Evolutionary conservation across 768 basidiomycete genomes (phyloP).

Genomic region (Wakefieldia striispora): DNA sequence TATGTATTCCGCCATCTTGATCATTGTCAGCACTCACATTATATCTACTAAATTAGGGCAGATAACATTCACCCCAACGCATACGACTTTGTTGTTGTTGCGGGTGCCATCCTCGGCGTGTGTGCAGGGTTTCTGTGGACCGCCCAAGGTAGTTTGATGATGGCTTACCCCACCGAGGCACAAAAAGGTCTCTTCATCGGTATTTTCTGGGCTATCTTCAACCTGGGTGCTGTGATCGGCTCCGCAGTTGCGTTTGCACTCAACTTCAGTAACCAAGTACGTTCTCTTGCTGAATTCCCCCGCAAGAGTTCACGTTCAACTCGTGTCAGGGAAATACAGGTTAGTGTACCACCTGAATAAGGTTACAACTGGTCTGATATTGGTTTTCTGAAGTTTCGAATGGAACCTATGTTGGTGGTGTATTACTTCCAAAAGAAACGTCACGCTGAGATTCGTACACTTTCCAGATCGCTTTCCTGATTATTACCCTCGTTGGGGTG

Average conservation of each 20-base stretch:
- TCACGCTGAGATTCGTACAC: neutral
- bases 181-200: constrained; percentile 78
- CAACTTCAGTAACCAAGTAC: constrained; percentile 62
- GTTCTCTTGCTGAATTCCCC: constrained; percentile 14
- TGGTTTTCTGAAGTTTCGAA: constrained; percentile 49
- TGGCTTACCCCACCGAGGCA: constrained; percentile 77
- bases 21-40: neutral
- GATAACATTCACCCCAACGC: constrained; percentile 67
- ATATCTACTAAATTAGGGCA: constrained; percentile 41
- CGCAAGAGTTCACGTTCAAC: neutral
- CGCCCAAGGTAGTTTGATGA: constrained; percentile 81
- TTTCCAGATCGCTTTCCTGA: constrained; percentile 67
- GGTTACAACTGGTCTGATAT: constrained; percentile 1
- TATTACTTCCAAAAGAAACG: neutral
- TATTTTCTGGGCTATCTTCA: constrained; percentile 85
- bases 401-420: constrained; percentile 64
- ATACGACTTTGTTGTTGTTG: constrained; percentile 61
- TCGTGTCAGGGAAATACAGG: constrained; percentile 28
- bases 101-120: constrained; percentile 72
- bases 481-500: constrained; percentile 70
- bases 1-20: constrained; percentile 33
- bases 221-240: constrained; percentile 77
- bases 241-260: constrained; percentile 70
- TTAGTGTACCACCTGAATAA: constrained; percentile 12
- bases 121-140: constrained; percentile 78